phyloP scores from a whole-genome alignment of 192 early-diverging fungal genomes.

The Spizellomyces punctatus region DNA sequence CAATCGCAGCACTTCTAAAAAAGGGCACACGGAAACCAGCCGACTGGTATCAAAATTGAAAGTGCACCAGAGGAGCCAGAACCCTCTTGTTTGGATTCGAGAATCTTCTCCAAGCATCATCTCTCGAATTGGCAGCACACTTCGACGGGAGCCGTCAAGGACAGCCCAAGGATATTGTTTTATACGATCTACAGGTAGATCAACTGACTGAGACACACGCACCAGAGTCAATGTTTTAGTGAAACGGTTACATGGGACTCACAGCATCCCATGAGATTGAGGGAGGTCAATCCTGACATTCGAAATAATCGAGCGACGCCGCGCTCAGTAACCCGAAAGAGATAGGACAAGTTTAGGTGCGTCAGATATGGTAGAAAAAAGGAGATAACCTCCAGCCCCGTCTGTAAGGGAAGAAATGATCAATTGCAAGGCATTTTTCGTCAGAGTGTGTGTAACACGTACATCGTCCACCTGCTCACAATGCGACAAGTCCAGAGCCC shows the following conservation, averaged over 20 bases:
- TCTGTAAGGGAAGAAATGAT: neutral
- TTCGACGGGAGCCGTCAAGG: constrained; percentile 17
- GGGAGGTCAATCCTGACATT: constrained; percentile 30
- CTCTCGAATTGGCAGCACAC: constrained; percentile 36
- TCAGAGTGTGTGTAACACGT: neutral
- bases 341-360: constrained; percentile 48
- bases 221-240: neutral
- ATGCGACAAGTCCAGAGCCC: constrained; percentile 44
- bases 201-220: neutral
- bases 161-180: constrained; percentile 54
- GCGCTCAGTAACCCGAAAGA: constrained; percentile 47
- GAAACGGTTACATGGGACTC: constrained; percentile 5
- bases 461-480: constrained; percentile 46
- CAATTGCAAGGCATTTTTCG: neutral
- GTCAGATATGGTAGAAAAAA: constrained; percentile 37
- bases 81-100: constrained; percentile 50
- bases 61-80: constrained; percentile 56
- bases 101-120: constrained; percentile 52
- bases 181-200: constrained; percentile 37
- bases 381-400: constrained; percentile 42
- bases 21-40: constrained; percentile 41
- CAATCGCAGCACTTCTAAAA: constrained; percentile 47
- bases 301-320: constrained; percentile 44
- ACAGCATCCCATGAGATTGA: constrained; percentile 56
- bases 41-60: constrained; percentile 44